Percentiles rank a stretch among this genome's conserved stretches.
These are phyloP conservation scores for Saksenaea oblongispora DNA, from an alignment of 371 early-diverging fungal species.

Conservation along the genomic window DNA sequence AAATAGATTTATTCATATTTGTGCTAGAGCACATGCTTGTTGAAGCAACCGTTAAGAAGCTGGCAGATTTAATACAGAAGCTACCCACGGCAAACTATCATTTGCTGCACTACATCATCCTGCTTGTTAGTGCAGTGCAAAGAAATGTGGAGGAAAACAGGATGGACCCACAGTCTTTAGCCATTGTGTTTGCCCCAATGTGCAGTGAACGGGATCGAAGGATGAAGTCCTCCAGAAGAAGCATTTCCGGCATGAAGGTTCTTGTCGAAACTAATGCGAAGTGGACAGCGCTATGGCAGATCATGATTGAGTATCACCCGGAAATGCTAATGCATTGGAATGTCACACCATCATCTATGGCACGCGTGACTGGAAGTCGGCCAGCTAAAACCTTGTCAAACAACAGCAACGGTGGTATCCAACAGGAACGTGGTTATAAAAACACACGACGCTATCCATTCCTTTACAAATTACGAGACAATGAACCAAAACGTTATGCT, in stretches of 20 bases:
- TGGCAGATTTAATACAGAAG: conserved; percentile 23
- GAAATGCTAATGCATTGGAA: conserved; percentile 11
- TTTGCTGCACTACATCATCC: conserved; percentile 34
- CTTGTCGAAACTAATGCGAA: conserved; percentile 33
- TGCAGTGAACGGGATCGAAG: conserved; percentile 45
- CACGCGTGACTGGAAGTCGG: not conserved
- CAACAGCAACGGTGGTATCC: not conserved
- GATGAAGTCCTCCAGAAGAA: conserved; percentile 8
- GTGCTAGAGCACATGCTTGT: not conserved
- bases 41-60: not conserved
- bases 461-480: not conserved
- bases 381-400: not conserved
- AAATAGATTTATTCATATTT: not conserved
- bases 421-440: not conserved
- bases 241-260: conserved; percentile 6
- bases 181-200: conserved; percentile 47
- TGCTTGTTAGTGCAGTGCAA: conserved; percentile 28
- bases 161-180: conserved; percentile 49
- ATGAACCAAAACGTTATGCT: too few relatives aligned
- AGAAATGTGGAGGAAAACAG: conserved; percentile 25
- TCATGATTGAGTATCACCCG: conserved; percentile 44
- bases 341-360: not conserved
- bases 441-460: not conserved
- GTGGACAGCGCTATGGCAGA: conserved; percentile 44
- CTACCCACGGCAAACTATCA: conserved; percentile 41